Percentiles rank a stretch among this genome's conserved stretches.
Conservation (phyloP, 257 asterid genomes). For the Solanum paucissectum region DNA sequence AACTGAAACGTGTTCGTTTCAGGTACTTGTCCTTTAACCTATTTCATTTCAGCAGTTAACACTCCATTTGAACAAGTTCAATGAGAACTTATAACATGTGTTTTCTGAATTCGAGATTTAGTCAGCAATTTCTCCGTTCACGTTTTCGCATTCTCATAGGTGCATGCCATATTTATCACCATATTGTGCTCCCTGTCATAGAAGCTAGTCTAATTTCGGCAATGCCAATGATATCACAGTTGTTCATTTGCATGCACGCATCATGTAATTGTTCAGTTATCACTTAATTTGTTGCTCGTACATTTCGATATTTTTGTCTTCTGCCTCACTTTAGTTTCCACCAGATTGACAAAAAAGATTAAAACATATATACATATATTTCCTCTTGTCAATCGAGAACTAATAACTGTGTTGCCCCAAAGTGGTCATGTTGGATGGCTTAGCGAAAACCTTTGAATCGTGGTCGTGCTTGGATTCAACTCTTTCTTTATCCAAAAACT, state of each 20-base stretch:
- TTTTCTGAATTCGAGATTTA: no score
- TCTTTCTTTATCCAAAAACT: not conserved
- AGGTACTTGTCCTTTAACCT: conserved; percentile 34
- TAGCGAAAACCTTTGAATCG: not conserved
- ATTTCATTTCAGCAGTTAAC: not conserved
- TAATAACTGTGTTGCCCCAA: not conserved
- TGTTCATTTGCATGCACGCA: no score
- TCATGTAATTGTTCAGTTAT: not conserved
- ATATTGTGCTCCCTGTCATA: no score
- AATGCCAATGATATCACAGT: no score
- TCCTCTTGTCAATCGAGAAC: not conserved
- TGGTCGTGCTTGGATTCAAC: not conserved
- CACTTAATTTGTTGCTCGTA: not conserved
- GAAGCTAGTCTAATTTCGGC: no score
- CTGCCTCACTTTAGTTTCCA: not conserved
- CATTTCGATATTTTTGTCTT: not conserved
- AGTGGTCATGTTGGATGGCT: not conserved
- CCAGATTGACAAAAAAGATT: not conserved
- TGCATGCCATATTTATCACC: no score
- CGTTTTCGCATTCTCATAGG: no score
- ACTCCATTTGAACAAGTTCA: no score
- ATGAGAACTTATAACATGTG: no score
- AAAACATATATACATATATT: not conserved
- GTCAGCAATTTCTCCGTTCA: no score
- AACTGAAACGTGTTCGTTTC: conserved; percentile 82